Base-by-base conservation (phyloP, 305 asterid species). In the Lippia alba region DNA sequence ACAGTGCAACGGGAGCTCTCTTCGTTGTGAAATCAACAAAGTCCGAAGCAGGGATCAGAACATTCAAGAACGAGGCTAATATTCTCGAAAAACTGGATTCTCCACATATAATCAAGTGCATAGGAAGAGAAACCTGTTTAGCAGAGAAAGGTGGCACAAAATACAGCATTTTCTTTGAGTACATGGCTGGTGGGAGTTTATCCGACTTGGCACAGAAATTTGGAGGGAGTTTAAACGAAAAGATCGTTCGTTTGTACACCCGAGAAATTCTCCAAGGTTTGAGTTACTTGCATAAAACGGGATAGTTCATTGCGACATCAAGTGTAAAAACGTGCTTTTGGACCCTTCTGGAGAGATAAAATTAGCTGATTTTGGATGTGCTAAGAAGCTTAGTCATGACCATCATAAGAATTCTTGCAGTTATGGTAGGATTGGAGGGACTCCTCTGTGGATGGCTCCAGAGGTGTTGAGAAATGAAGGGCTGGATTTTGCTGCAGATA, bases 381-480 rank as follows among this genome's bases (percentile, higher is more conserved):
- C 86, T 5, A 76, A 36, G 67, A 61, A 68, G 57, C 7, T 69
- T 5, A 55, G 20, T 53, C 64, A 39, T 6, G 20, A 11, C 0
- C 56, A 73, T 8, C 41, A 6, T 8, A 36, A 15, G n/a, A 24
- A 48, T 19, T 60, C 54, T 12, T 40, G 66, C 20, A 39, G 9
- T 24, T 1, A 24, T 24, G 30, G 66, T 2, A 70, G 69, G 8
- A 41, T 74, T 0, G 91, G 86, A 17, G 94, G 94, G 18, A 85
- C 88, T 0, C 94, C 91, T 32, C 70, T 88, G 5, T 85, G 94
- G 94, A 88, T 88, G 91, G 91, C 91, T 46, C 94, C 94, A 0
- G 94, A 88, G 59, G 84, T 77, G 0, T 17, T 88, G 12, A 78
- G 87, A 44, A 72, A 76, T 33, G 84, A 82, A 41, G 63, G 67